phyloP scores from a whole-genome alignment of 1,284 basidiomycete species.

The Hemileia vastatrix region DNA sequence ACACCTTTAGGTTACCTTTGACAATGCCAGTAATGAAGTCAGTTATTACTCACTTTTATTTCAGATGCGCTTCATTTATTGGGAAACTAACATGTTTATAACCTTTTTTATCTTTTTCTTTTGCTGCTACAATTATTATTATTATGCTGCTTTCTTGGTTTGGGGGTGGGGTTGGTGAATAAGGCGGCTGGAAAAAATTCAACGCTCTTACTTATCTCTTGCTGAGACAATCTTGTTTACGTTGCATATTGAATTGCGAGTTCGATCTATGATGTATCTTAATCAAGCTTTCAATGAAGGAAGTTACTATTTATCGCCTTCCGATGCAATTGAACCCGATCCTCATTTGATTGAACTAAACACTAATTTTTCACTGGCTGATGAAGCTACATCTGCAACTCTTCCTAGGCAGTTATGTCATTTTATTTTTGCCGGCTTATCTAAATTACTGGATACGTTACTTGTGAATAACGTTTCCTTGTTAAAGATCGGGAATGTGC shows the following conservation, averaged over 20 bases:
- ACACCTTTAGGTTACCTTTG: slow-evolving; percentile 60
- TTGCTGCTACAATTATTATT: too few species aligned
- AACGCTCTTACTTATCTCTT: slow-evolving; percentile 80
- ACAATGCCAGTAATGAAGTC: slow-evolving; percentile 10
- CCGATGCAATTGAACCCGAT: slow-evolving; percentile 77
- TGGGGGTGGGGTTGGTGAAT: too few species aligned
- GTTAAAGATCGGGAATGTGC: slow-evolving; percentile 61
- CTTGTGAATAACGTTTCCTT: slow-evolving; percentile 65
- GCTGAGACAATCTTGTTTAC: slow-evolving; percentile 78
- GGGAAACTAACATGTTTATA: background rate
- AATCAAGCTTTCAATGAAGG: slow-evolving; percentile 45
- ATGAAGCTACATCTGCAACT: slow-evolving; percentile 59
- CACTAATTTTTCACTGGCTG: slow-evolving; percentile 63
- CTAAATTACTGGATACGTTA: slow-evolving; percentile 73
- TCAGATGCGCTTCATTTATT: background rate
- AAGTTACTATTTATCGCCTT: slow-evolving; percentile 33
- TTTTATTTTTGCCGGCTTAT: slow-evolving; percentile 72
- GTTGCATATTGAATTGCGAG: slow-evolving; percentile 77
- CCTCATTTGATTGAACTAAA: slow-evolving; percentile 82
- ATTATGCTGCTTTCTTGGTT: too few species aligned
- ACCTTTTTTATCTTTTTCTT: background rate
- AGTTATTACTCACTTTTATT: background rate
- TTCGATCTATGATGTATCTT: slow-evolving; percentile 72
- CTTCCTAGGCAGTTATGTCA: slow-evolving; percentile 50
- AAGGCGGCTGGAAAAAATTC: slow-evolving; percentile 78